Base-by-base conservation (phyloP, 108 stramenopile species). In the Stephanodiscus triporus region DNA sequence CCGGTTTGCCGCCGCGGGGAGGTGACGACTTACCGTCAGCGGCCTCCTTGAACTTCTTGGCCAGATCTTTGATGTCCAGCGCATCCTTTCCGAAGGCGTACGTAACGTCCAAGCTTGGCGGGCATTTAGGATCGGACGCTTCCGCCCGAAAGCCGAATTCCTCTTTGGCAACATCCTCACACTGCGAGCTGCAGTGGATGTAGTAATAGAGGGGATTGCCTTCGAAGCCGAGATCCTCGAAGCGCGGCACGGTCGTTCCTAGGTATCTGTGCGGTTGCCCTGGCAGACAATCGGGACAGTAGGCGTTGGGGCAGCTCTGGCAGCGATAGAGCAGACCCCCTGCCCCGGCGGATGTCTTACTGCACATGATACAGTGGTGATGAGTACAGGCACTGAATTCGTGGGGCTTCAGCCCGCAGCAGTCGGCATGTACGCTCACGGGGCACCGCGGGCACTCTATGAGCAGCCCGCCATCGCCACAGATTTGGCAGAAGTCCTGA, bases 321-420 rank as follows among this genome's bases (percentile, higher is more conserved):
- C 96, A 97, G 9, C 91, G 90, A 66, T 92, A 97, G 19, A 96
- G 64, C 30, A 97, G 40, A n/a, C 95, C 95, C 3, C 96, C 93
- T 11, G 86, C 91, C 17, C 79, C 71, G 4, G 47, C 19, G 13
- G 85, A 73, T 16, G 68, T 84, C 58, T 91, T 88, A 3, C 34
- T 57, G 60, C 97, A 97, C 2, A 27, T 50, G 20, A 37, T 37
- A 68, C 97, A 97, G 32, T 62, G 65, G 81, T 97, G 97, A 58
- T 97, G 97, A 7, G 85, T 78, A 50, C 97, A 97, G 17, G 45
- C 72, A n/a, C 59, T 63, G 56, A 80, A 86, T 4, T 80, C 65
- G 45, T 70, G 60, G 55, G 68, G 62, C n/a, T 58, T 29, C 17
- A 84, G 27, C 19, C 86, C 88, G 65, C 62, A 75, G 67, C 89